Evolutionary conservation across 2,329 filamentous ascomycete genomes (phyloP).

Genomic region (Colletotrichum coccodes): DNA sequence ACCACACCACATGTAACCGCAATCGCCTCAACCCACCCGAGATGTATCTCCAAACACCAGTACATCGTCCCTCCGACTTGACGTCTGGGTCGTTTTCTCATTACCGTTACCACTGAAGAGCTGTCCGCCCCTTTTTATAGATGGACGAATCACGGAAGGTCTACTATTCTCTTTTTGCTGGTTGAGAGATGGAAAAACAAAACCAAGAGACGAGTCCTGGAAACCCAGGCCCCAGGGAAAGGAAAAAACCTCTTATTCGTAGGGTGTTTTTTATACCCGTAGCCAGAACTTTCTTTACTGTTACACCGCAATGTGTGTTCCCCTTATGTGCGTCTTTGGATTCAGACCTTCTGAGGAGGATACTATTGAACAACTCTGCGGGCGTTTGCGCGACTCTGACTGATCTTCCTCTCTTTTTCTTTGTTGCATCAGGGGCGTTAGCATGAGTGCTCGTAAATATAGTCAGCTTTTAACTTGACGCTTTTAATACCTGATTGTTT

Average conservation of each 20-base stretch:
- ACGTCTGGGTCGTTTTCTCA: constrained; percentile 31
- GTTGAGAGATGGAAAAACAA: neutral
- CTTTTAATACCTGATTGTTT: neutral
- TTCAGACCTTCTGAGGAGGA: neutral
- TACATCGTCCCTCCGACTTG: constrained; percentile 27
- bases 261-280: constrained; percentile 28
- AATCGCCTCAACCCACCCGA: neutral
- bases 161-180: neutral
- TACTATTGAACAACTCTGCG: neutral
- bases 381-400: neutral
- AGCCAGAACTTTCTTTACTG: constrained; percentile 31
- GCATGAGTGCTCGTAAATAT: constrained; percentile 30
- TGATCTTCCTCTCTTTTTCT: neutral
- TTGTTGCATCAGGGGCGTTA: constrained; percentile 31
- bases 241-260: neutral
- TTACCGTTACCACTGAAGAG: constrained; percentile 16
- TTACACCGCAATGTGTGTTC: neutral
- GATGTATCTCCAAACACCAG: neutral
- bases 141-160: constrained; percentile 25
- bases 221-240: constrained; percentile 11
- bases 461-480: constrained; percentile 15
- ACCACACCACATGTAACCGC: constrained; percentile 2
- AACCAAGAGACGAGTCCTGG: neutral
- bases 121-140: constrained; percentile 24
- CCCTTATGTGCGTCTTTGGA: constrained; percentile 13